Percentiles rank a stretch among this genome's conserved stretches.
Conservation (phyloP, 129 eudicot species). For the Logfia minima region DNA sequence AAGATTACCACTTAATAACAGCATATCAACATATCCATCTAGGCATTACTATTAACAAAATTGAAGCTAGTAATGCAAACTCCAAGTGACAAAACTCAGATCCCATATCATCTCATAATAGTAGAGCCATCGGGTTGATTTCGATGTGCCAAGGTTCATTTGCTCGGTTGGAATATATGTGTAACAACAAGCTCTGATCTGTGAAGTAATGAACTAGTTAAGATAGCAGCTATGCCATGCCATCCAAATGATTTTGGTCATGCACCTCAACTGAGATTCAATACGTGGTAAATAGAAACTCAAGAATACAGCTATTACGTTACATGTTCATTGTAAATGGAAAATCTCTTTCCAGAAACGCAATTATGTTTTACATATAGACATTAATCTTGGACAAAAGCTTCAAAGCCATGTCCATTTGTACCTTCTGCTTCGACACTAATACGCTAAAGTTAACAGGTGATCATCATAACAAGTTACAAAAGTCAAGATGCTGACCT, state of each 20-base stretch:
- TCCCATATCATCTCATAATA: too few species aligned
- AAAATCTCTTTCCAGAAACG: constrained; percentile 7
- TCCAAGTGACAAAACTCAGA: background rate
- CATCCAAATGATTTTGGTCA: background rate
- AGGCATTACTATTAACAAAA: too few species aligned
- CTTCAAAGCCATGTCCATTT: constrained; percentile 14
- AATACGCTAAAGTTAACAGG: constrained; percentile 23
- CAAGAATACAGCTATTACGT: constrained; percentile 14
- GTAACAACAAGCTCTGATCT: too few species aligned
- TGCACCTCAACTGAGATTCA: background rate
- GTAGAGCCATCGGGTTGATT: too few species aligned
- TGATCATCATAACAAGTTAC: constrained; percentile 8
- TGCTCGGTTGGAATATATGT: too few species aligned
- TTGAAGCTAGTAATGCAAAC: too few species aligned
- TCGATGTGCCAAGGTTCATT: too few species aligned
- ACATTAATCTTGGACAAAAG: constrained; percentile 25
- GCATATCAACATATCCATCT: too few species aligned
- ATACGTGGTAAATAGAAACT: constrained; percentile 11
- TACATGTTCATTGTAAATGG: constrained; percentile 17
- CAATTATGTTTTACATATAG: constrained; percentile 29
- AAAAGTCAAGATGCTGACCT: constrained; percentile 23
- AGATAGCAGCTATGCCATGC: too few species aligned
- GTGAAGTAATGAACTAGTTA: too few species aligned
- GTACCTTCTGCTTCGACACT: constrained; percentile 23
- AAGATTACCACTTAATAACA: too few species aligned